These are phyloP conservation scores for Russula sp. DNA, from an alignment of 768 basidiomycete genomes.

Conservation along the genomic window DNA sequence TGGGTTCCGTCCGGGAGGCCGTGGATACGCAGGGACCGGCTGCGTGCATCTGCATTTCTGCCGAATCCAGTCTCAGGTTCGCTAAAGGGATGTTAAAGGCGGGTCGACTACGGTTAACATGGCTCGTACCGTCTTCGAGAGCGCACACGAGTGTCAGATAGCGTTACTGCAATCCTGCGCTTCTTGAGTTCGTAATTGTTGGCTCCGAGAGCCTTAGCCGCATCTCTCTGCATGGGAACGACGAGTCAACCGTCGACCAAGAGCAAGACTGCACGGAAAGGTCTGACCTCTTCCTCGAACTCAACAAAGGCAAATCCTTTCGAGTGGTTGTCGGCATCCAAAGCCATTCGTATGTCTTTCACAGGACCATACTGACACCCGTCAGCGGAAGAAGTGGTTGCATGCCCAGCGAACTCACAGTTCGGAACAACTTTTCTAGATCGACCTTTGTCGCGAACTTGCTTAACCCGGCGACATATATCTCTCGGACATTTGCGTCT, in stretches of 20 bases:
- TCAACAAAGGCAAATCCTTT: conserved; percentile 94
- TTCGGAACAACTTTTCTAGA: conserved; percentile 69
- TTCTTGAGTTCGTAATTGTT: conserved; percentile 89
- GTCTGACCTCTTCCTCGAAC: conserved; percentile 71
- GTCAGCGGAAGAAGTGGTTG: conserved; percentile 9
- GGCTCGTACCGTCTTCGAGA: conserved; percentile 27
- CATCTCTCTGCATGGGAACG: conserved; percentile 48
- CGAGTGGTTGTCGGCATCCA: conserved; percentile 60
- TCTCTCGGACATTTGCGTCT: conserved; percentile 73
- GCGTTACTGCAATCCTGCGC: conserved; percentile 82
- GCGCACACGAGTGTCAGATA: conserved; percentile 60
- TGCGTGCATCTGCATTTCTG: conserved; percentile 49
- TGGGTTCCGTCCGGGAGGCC: conserved; percentile 73
- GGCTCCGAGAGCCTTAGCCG: conserved; percentile 61
- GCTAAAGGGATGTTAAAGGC: background rate
- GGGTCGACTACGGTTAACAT: background rate
- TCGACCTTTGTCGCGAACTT: conserved; percentile 73
- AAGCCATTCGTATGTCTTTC: conserved; percentile 74
- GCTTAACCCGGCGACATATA: conserved; percentile 85
- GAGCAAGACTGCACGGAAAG: background rate
- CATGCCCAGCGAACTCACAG: conserved; percentile 40
- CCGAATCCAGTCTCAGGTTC: conserved; percentile 53
- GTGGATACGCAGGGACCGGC: conserved; percentile 68
- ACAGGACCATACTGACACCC: conserved; percentile 65
- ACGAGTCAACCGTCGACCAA: background rate